phyloP scores from a whole-genome alignment of 768 basidiomycete genomes.

The Xanthoconium purpureum region DNA sequence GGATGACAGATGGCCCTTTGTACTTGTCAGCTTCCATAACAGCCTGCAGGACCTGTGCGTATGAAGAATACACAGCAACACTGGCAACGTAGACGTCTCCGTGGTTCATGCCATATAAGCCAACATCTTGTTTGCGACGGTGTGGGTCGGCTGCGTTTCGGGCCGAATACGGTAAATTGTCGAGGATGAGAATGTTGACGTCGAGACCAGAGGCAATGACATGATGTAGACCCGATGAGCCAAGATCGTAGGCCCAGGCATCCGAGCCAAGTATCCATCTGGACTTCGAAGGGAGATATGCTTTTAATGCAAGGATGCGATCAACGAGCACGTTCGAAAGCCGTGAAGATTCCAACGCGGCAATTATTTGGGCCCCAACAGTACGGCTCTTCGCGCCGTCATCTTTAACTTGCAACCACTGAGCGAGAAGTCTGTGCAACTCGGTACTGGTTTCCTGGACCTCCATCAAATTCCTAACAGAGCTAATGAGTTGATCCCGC shows the following conservation, averaged over 20 bases:
- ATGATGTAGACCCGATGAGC: constrained; percentile 93
- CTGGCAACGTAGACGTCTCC: constrained; percentile 96
- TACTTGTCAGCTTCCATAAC: constrained; percentile 88
- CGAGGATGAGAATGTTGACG: constrained; percentile 93
- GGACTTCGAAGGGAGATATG: constrained; percentile 65
- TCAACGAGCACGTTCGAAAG: constrained; percentile 44
- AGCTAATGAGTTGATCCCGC: constrained; percentile 61
- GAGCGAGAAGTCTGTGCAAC: constrained; percentile 68
- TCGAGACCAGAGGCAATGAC: constrained; percentile 87
- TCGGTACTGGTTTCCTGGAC: constrained; percentile 46
- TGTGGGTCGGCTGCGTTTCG: constrained; percentile 66
- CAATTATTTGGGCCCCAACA: constrained; percentile 56
- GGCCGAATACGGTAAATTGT: constrained; percentile 84
- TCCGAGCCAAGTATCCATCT: constrained; percentile 99
- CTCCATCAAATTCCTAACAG: constrained; percentile 65
- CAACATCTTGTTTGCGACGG: constrained; percentile 92
- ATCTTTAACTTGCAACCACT: constrained; percentile 79
- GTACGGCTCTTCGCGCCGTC: constrained; percentile 59
- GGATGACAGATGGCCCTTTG: constrained; percentile 85
- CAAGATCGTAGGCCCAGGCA: constrained; percentile 96
- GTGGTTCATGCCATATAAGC: constrained; percentile 97
- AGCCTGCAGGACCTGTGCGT: constrained; percentile 89
- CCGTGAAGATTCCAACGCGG: constrained; percentile 43
- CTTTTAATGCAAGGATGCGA: constrained; percentile 55
- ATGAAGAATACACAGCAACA: constrained; percentile 93